These are phyloP conservation scores for Alternaria infectoria DNA, from an alignment of 2,329 filamentous ascomycete genomes.

Conservation along the genomic window DNA sequence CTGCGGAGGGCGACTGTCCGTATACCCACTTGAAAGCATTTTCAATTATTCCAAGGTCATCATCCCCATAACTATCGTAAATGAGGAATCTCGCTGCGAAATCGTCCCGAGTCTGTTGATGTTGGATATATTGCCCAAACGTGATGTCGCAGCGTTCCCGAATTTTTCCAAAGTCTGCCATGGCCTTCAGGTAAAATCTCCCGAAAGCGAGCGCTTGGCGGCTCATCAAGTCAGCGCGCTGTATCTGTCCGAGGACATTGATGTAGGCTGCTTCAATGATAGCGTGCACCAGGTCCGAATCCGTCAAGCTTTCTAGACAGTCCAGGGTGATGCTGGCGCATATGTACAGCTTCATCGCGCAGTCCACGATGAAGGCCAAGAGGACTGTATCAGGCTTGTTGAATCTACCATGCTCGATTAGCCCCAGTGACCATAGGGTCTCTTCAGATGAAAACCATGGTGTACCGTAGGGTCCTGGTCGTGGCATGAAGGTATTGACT, in stretches of 20 bases:
- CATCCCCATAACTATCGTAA: neutral
- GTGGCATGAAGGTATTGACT: neutral
- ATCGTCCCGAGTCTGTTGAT: neutral
- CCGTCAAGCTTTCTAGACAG: neutral
- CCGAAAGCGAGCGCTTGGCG: neutral
- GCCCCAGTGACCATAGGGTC: neutral
- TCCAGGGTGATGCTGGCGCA: neutral
- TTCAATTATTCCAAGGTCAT: neutral
- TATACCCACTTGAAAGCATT: constrained; percentile 3
- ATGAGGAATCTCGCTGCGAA: neutral
- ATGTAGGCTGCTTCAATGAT: neutral
- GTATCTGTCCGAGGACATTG: neutral
- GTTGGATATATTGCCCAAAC: neutral
- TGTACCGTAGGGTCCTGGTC: neutral
- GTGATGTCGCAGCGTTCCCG: neutral
- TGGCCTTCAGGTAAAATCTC: neutral
- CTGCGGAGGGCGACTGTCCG: neutral
- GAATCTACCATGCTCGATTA: neutral
- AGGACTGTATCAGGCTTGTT: neutral
- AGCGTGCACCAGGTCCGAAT: neutral
- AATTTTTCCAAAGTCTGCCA: neutral
- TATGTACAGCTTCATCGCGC: constrained; percentile 5
- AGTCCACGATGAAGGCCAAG: constrained; percentile 4
- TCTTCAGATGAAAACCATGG: neutral
- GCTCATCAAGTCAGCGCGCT: neutral